These are phyloP conservation scores for Madurella fahalii DNA, from an alignment of 2,329 filamentous ascomycete genomes.

Conservation along the genomic window DNA sequence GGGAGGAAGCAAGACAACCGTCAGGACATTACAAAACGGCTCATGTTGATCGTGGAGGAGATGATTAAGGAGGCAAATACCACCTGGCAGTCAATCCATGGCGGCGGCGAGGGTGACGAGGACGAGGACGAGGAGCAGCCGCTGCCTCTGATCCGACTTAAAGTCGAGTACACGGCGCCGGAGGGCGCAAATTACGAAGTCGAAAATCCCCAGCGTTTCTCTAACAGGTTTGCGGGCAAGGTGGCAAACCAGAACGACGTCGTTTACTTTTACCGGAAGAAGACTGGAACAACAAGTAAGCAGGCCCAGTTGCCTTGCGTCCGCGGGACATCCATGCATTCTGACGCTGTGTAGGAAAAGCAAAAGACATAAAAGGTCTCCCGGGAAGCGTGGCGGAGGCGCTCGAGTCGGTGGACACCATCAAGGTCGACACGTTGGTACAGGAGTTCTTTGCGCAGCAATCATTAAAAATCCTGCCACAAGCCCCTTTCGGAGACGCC, in stretches of 20 bases:
- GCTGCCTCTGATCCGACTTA: constrained; percentile 79
- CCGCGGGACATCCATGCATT: constrained; percentile 8
- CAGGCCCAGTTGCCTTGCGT: constrained; percentile 3
- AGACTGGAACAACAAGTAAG: constrained; percentile 53
- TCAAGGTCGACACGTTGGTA: constrained; percentile 87
- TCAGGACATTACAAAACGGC: constrained; percentile 69
- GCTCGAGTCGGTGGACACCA: constrained; percentile 61
- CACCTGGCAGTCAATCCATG: constrained; percentile 78
- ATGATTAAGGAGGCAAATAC: constrained; percentile 81
- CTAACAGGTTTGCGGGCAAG: constrained; percentile 81
- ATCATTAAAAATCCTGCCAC: constrained; percentile 85
- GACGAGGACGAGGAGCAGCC: constrained; percentile 62
- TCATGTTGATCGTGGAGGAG: constrained; percentile 75
- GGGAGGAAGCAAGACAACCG: constrained; percentile 81
- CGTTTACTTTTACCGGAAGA: constrained; percentile 88
- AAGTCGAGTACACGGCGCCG: constrained; percentile 83
- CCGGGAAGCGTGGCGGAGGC: constrained; percentile 62
- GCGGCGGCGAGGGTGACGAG: constrained; percentile 53
- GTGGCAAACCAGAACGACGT: constrained; percentile 95
- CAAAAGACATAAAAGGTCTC: constrained; percentile 51
- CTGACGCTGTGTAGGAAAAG: constrained; percentile 30
- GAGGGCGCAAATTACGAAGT: constrained; percentile 83
- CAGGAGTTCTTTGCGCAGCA: constrained; percentile 83
- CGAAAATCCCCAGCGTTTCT: constrained; percentile 95
- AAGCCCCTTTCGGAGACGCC: constrained; percentile 88